Conservation (phyloP, 768 basidiomycete species). For the Xerocomellus amylosporus region DNA sequence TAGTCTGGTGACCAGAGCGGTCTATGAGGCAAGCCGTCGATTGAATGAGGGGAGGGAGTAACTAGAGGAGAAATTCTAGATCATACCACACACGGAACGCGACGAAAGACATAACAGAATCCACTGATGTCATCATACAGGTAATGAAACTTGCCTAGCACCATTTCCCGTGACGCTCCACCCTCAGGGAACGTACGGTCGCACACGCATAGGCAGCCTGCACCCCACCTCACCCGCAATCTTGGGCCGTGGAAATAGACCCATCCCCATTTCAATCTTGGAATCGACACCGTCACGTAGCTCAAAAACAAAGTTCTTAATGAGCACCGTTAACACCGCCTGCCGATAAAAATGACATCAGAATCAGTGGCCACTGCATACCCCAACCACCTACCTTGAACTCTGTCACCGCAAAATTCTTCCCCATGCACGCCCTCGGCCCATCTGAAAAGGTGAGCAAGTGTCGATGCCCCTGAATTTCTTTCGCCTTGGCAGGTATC, state of each 20-base stretch:
- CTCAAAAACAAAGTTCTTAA: constrained; percentile 38
- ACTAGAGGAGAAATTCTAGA: too few relatives aligned
- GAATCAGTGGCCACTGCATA: too few relatives aligned
- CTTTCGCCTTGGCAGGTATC: constrained; percentile 30
- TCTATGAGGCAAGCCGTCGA: too few relatives aligned
- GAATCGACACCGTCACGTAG: constrained; percentile 36
- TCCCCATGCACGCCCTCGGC: constrained; percentile 48
- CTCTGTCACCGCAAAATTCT: constrained; percentile 42
- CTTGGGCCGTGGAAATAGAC: constrained; percentile 8
- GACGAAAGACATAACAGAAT: too few relatives aligned
- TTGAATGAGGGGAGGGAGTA: too few relatives aligned
- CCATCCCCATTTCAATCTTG: constrained; percentile 9
- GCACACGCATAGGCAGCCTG: constrained; percentile 25
- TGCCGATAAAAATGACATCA: constrained; percentile 11
- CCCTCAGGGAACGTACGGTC: not conserved
- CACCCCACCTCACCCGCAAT: constrained; percentile 20
- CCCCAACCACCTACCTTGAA: constrained; percentile 22
- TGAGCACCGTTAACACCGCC: constrained; percentile 42
- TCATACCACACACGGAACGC: too few relatives aligned
- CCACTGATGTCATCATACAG: too few relatives aligned
- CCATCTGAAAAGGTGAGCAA: constrained; percentile 51
- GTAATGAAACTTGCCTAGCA: too few relatives aligned
- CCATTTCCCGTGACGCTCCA: too few relatives aligned
- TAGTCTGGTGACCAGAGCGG: too few relatives aligned
- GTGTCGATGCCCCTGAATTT: constrained; percentile 48